Evolutionary conservation across 2,329 filamentous ascomycete species (phyloP).

Genomic region (Microdochium paspali): DNA sequence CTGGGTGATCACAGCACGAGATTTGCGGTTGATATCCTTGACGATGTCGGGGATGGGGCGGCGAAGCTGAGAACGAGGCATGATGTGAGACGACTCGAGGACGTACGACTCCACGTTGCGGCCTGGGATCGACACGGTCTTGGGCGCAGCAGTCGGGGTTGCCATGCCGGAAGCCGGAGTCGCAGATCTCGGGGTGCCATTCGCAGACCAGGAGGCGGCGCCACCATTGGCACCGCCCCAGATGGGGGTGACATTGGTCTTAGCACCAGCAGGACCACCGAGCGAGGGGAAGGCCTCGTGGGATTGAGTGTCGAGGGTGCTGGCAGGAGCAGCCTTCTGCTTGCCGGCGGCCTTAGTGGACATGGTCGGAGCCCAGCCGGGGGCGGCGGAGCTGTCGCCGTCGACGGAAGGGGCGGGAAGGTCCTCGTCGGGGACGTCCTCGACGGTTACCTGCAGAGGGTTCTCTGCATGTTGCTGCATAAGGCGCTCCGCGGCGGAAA

Average conservation of each 20-base stretch:
- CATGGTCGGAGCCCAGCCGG: conserved; percentile 36
- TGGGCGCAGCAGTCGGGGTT: conserved; percentile 34
- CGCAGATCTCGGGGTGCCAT: conserved; percentile 49
- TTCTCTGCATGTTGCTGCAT: conserved; percentile 50
- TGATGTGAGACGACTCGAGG: conserved; percentile 66
- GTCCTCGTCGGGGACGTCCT: conserved; percentile 76
- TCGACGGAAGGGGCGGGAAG: conserved; percentile 45
- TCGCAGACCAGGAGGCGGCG: conserved; percentile 40
- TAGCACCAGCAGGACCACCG: conserved; percentile 59
- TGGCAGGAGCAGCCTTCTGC: conserved; percentile 46
- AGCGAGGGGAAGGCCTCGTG: conserved; percentile 93
- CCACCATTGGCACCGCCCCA: conserved; percentile 61
- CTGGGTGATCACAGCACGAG: conserved; percentile 77
- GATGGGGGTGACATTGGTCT: conserved; percentile 56
- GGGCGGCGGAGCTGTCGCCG: conserved; percentile 22
- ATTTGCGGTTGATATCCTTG: conserved; percentile 86
- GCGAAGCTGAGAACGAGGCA: conserved; percentile 69
- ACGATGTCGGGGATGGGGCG: conserved; percentile 78
- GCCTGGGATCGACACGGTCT: conserved; percentile 68
- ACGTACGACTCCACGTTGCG: conserved; percentile 70
- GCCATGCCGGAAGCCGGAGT: conserved; percentile 52
- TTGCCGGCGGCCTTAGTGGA: conserved; percentile 60
- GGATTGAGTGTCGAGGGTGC: conserved; percentile 68
- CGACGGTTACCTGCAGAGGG: conserved; percentile 55
- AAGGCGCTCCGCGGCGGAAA: conserved; percentile 50